Base-by-base conservation (phyloP, 345 rosid genomes). In the Corchorus olitorius region DNA sequence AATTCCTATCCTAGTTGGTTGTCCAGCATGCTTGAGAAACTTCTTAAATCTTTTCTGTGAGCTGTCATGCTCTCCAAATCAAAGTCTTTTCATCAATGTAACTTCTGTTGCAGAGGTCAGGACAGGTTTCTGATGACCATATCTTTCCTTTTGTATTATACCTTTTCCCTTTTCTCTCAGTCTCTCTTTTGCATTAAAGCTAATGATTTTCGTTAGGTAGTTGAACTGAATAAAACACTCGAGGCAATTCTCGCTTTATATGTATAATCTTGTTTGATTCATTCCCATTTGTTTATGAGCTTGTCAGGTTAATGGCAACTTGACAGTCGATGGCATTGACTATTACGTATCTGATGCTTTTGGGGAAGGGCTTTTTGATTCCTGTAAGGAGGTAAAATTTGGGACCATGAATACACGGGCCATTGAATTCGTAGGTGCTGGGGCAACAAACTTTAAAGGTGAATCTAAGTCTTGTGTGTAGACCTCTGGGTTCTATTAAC, bases 11-110 rank as follows among this genome's bases (percentile, higher is more conserved):
- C 94, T 95, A 54, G 98, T 93, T 55, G 99, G 99, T 75, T 95
- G 99, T 88, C 99, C 99, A 45, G 97, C 99, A 56, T 95, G 99
- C 90, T 84, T 95, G 85, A 92, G 98, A 86, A 95, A 95, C 84
- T 95, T 95, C 83, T 79, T 95, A 78, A 95, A 95, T 80, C 88
- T 95, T 37, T 95, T 95, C 86, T 95, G 99, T 67, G 97, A 93
- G 86, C 94, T 95, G 66, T 81, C 94, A 2, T 95, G 99, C 84
- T 95, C 99, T 75, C 99, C 97, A 19, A 82, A 89, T 79, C 98
- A 95, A 88, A 89, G 97, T 81, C 84, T 89, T 59, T 95, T 93
- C 87, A 92, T 95, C 84, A 92, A 95, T 53, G 97, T 95, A 82
- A 88, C 98, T 78, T 83, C 97, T 52, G 72, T 89, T 80, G 81